Evolutionary conservation across 331 rosid species (phyloP).

Genomic region (Spiraea crenata): DNA sequence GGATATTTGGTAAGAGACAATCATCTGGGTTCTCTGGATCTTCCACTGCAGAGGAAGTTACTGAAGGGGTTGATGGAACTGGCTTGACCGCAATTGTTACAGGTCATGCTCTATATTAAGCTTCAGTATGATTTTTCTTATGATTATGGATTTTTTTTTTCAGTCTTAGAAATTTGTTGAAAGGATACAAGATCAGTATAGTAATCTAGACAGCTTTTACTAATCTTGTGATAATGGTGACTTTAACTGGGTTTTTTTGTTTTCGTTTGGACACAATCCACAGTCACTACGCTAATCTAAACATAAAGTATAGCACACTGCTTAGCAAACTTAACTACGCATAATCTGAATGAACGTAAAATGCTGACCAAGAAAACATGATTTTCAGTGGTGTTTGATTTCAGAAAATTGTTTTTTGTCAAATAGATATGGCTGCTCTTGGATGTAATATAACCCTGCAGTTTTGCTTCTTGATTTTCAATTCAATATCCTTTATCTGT

Average conservation of each 20-base stretch:
- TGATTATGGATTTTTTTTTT: background rate
- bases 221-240: background rate
- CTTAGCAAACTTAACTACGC: too few species aligned
- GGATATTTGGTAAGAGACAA: slow-evolving; percentile 56
- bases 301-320: too few species aligned
- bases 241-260: background rate
- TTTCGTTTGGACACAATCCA: background rate
- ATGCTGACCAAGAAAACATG: too few species aligned
- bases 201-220: background rate
- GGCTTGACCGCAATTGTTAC: slow-evolving; percentile 68
- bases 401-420: too few species aligned
- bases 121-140: background rate
- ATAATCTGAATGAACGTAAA: too few species aligned
- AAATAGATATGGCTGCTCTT: too few species aligned
- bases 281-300: too few species aligned
- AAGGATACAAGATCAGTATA: background rate
- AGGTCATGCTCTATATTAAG: slow-evolving; percentile 29
- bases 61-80: slow-evolving; percentile 57
- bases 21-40: slow-evolving; percentile 66
- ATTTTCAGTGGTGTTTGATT: too few species aligned
- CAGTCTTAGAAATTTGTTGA: background rate
- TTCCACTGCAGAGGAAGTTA: slow-evolving; percentile 74
- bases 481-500: too few species aligned
- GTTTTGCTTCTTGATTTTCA: too few species aligned
- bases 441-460: too few species aligned